Evolutionary conservation across 495 filamentous ascomycete species (phyloP).

Genomic region (Penicillium atrosanguineum): DNA sequence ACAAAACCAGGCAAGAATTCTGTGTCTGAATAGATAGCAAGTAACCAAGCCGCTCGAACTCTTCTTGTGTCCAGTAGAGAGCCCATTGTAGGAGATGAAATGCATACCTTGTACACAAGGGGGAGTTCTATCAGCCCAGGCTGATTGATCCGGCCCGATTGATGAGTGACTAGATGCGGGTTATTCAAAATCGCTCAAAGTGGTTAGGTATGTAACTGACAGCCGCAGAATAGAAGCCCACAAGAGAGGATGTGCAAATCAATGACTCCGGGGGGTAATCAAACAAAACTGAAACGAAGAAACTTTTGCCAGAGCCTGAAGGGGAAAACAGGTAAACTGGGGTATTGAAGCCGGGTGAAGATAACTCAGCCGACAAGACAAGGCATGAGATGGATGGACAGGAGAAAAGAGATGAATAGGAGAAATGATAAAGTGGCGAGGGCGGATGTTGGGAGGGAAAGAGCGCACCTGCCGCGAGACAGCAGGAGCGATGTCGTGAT

Average conservation of each 20-base stretch:
- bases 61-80: not conserved
- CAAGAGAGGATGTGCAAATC: not conserved
- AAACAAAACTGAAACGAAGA: not conserved
- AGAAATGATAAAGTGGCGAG: not conserved
- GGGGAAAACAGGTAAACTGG: not conserved
- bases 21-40: not conserved
- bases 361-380: constrained; percentile 18
- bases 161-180: not conserved
- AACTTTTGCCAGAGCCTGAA: not conserved
- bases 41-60: not conserved
- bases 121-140: not conserved
- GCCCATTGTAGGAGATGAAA: not conserved
- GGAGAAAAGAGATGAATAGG: constrained; percentile 18
- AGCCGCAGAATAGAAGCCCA: not conserved
- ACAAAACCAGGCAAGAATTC: not conserved
- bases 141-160: not conserved
- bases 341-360: not conserved
- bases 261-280: not conserved
- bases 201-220: not conserved
- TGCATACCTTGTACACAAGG: not conserved
- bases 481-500: not conserved
- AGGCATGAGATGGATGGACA: constrained; percentile 13
- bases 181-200: not conserved
- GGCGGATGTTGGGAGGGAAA: not conserved
- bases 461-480: not conserved